Conservation (phyloP, 2,329 filamentous ascomycete genomes). For the Penicillium paneum region DNA sequence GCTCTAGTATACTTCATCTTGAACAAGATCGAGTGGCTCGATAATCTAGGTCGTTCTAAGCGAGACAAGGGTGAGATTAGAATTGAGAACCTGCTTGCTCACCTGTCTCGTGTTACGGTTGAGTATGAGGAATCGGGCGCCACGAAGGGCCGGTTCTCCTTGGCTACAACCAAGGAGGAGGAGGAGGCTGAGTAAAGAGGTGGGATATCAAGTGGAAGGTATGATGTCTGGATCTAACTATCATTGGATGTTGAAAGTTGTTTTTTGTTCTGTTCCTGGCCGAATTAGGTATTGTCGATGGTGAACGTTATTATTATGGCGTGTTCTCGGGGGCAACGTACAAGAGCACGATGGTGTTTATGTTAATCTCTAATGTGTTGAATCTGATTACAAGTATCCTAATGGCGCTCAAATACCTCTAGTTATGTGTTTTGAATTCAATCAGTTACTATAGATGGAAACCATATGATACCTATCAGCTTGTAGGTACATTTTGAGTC, state of each 20-base stretch:
- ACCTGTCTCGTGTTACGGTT: constrained; percentile 48
- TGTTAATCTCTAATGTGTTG: constrained; percentile 1
- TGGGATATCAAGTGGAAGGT: not conserved
- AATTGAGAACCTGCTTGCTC: constrained; percentile 51
- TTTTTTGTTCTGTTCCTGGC: not conserved
- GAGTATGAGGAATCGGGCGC: constrained; percentile 50
- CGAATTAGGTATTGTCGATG: not conserved
- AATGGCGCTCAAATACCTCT: not conserved
- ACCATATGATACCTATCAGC: no score
- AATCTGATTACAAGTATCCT: not conserved
- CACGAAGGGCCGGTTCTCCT: constrained; percentile 42
- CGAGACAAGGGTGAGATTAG: constrained; percentile 49
- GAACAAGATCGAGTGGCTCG: constrained; percentile 45
- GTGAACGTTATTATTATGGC: not conserved
- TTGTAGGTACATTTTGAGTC: not conserved
- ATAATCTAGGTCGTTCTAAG: constrained; percentile 48
- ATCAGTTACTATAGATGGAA: not conserved
- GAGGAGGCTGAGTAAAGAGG: constrained; percentile 41
- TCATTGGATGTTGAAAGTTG: not conserved
- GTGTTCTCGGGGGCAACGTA: not conserved
- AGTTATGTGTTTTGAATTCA: not conserved
- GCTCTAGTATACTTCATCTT: constrained; percentile 51
- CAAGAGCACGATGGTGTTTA: not conserved
- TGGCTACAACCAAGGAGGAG: constrained; percentile 45
- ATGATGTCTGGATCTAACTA: not conserved